These are phyloP conservation scores for Babesia gibsoni DNA, from an alignment of 169 alveolate genomes.

Conservation along the genomic window DNA sequence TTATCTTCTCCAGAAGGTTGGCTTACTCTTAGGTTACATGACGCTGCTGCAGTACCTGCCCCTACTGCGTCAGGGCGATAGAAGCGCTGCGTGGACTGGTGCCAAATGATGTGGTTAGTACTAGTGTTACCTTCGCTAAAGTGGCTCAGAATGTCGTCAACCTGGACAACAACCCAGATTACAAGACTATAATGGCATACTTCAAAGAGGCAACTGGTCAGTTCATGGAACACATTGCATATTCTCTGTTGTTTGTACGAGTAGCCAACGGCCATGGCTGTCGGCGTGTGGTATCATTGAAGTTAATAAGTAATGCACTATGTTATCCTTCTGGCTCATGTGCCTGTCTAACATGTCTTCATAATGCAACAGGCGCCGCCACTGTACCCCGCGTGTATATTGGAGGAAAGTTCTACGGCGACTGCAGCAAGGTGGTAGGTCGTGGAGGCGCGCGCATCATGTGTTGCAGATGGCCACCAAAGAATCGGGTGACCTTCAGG, in stretches of 20 bases:
- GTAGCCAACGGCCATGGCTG: neutral
- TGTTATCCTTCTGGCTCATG: no score
- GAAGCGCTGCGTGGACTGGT: constrained; percentile 19
- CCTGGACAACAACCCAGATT: constrained; percentile 39
- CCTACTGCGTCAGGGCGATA: constrained; percentile 58
- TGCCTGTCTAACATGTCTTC: neutral
- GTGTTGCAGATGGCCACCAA: neutral
- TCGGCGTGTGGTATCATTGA: neutral
- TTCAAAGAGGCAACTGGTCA: constrained; percentile 48
- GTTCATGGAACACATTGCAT: neutral
- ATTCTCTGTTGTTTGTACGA: neutral
- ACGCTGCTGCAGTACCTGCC: constrained; percentile 42
- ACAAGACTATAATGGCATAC: constrained; percentile 45
- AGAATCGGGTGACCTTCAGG: constrained; percentile 12
- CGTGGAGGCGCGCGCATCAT: neutral
- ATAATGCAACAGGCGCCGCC: constrained; percentile 41
- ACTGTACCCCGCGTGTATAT: constrained; percentile 64
- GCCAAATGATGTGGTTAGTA: constrained; percentile 45
- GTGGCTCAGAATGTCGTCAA: constrained; percentile 36
- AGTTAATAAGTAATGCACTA: neutral
- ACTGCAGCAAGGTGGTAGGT: constrained; percentile 45
- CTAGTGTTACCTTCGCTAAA: neutral
- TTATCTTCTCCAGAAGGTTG: constrained; percentile 52
- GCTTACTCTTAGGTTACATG: neutral
- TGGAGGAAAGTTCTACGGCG: constrained; percentile 62